Conservation (phyloP, 371 early-diverging fungal genomes). For the Zopfochytrium polystomum region DNA sequence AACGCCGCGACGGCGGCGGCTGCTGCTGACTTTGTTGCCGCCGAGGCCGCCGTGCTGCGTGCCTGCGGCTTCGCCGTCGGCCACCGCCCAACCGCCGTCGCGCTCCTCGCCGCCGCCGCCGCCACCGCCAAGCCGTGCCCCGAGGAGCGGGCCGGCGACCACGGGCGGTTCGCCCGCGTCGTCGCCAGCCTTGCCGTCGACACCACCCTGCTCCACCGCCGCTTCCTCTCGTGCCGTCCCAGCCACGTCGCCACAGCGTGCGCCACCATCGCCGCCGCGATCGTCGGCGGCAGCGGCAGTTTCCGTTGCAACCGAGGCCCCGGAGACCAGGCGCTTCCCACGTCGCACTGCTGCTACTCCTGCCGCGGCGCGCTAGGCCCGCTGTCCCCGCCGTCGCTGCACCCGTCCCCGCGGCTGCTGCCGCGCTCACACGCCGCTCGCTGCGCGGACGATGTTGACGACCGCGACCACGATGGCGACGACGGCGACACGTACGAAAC, state of each 20-base stretch:
- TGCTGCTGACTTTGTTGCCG: conserved; percentile 34
- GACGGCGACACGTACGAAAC: too few species aligned
- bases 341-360: too few species aligned
- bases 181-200: conserved; percentile 57
- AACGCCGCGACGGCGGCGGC: conserved; percentile 36
- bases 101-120: conserved; percentile 33
- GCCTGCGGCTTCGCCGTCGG: conserved; percentile 36
- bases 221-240: conserved; percentile 43
- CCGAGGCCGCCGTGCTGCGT: conserved; percentile 40
- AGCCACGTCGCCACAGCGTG: conserved; percentile 44
- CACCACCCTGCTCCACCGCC: conserved; percentile 43
- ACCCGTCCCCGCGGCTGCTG: too few species aligned
- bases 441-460: too few species aligned
- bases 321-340: too few species aligned
- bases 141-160: conserved; percentile 4
- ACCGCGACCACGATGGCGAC: too few species aligned
- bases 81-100: conserved; percentile 43
- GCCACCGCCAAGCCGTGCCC: too few species aligned
- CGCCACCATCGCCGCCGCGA: conserved; percentile 31
- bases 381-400: too few species aligned
- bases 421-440: too few species aligned
- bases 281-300: too few species aligned
- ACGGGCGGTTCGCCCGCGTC: conserved; percentile 15
- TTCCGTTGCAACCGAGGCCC: too few species aligned
- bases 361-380: too few species aligned